Evolutionary conservation across 1,284 basidiomycete genomes (phyloP), one percentile per base, ranked within the genome.

Genomic region (Vanrija pseudolonga): DNA sequence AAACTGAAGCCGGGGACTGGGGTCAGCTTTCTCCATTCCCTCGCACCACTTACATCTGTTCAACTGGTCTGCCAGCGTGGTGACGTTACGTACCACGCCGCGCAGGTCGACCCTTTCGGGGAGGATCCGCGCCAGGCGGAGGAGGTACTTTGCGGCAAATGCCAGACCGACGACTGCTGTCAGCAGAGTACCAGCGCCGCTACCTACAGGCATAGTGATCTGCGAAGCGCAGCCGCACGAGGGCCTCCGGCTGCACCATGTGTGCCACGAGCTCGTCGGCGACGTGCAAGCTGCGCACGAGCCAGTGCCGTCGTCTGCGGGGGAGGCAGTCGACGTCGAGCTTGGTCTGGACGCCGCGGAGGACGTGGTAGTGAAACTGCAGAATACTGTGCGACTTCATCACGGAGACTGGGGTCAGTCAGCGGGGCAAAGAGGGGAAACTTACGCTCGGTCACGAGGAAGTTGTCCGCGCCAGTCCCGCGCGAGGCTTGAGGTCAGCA

Each of bases 111-210:
- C n/a, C 14, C 19, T 5, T 12, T 40, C 28, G 14, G 48, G 48
- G 20, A 50, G 32, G 38, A 50, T 36, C 3, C 48, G 37, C 15
- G 48, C 48, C 22, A 50, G 39, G 24, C 48, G 38, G 26, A 50
- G 26, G 6, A 50, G 41, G 15, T 42, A 50, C 38, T 26, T 18
- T n/a, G 48, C 48, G 17, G 48, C 48, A 22, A 50, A 50, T 5
- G 48, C 48, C 9, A 50, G 19, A 8, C 24, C 39, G n/a, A 50
- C 48, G 48, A 42, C 28, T 32, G 32, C 32, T 12, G 32, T 32
- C 32, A 32, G 32, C 14, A 5, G 32, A 12, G 14, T 7, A 15
- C 6, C 14, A 12, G 7, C 32, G 12, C 4, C 14, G 2, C 1
- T 2, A 32, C 32, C 4, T 15, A 32, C 32, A 32, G 5, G 48